phyloP scores from a whole-genome alignment of 352 stramenopile species.

The Halophytophthora polymorphica region DNA sequence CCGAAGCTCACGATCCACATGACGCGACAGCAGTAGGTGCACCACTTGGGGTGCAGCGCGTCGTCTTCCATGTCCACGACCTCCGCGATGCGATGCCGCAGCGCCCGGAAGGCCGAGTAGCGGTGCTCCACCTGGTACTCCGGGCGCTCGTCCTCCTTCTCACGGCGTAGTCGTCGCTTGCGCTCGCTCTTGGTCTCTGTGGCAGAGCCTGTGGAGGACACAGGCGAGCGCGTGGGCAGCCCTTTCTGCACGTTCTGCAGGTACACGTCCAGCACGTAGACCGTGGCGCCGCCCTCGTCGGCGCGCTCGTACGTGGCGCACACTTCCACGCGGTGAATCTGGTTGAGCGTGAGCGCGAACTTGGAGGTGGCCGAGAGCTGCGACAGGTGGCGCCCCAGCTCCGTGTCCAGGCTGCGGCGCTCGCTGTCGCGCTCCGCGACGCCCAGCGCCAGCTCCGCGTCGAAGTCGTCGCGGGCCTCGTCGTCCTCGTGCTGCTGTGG shows the following conservation, averaged over 20 bases:
- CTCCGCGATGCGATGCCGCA: conserved; percentile 33
- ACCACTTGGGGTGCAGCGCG: conserved; percentile 47
- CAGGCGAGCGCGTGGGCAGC: conserved; percentile 23
- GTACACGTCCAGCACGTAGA: conserved; percentile 57
- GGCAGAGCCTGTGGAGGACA: conserved; percentile 1
- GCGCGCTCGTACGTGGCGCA: conserved; percentile 28
- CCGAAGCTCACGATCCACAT: conserved; percentile 38
- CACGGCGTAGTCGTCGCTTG: conserved; percentile 19
- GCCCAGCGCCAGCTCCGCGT: neutral
- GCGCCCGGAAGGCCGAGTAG: conserved; percentile 50
- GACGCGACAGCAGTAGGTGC: conserved; percentile 47
- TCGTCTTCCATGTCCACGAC: conserved; percentile 23
- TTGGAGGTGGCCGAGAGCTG: conserved; percentile 50
- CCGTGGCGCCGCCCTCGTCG: conserved; percentile 32
- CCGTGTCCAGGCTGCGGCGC: conserved; percentile 13
- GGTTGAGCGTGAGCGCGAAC: conserved; percentile 52
- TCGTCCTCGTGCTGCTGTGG: too few species aligned
- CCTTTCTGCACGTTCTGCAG: conserved; percentile 41
- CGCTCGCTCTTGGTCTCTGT: conserved; percentile 17
- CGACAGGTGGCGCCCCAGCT: conserved; percentile 29
- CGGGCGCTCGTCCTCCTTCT: conserved; percentile 14
- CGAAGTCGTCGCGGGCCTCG: too few species aligned
- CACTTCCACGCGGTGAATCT: conserved; percentile 53
- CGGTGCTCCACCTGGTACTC: conserved; percentile 44
- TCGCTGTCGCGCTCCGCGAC: conserved; percentile 5